A percentile compares a stretch with the other conserved stretches of the same genome.
Conservation (phyloP, 306 rosid genomes). For the Malus orientalis region DNA sequence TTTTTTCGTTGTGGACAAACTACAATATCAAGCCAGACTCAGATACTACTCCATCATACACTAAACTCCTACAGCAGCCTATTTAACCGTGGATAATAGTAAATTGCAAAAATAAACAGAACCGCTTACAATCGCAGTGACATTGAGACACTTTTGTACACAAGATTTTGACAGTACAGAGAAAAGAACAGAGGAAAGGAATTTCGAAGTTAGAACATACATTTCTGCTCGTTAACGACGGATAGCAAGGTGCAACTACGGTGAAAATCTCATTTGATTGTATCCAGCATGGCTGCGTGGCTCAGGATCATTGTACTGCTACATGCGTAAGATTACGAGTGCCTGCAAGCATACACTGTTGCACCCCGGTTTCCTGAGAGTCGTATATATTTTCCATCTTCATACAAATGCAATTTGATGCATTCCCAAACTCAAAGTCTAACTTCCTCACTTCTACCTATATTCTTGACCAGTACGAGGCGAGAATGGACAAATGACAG, state of each 20-base stretch:
- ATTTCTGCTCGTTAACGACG: background rate
- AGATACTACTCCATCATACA: background rate
- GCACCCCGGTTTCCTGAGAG: background rate
- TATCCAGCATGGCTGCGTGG: background rate
- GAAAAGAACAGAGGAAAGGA: background rate
- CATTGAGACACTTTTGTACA: background rate
- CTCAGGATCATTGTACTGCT: background rate
- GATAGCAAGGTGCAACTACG: background rate
- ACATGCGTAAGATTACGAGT: background rate
- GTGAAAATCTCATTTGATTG: background rate
- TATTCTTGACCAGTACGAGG: conserved; percentile 6
- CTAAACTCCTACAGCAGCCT: background rate
- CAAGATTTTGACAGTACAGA: background rate
- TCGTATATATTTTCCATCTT: background rate
- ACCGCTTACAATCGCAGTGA: background rate
- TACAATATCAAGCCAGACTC: background rate
- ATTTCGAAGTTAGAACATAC: background rate
- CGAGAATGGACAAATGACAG: background rate
- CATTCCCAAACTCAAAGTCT: conserved; percentile 15
- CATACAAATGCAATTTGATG: background rate
- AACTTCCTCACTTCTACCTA: conserved; percentile 3
- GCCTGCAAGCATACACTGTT: background rate
- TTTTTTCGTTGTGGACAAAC: background rate
- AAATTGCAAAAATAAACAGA: background rate
- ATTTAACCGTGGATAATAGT: background rate